These are phyloP conservation scores for Cryptosporidium canis DNA, from an alignment of 169 alveolate species.

Conservation along the genomic window DNA sequence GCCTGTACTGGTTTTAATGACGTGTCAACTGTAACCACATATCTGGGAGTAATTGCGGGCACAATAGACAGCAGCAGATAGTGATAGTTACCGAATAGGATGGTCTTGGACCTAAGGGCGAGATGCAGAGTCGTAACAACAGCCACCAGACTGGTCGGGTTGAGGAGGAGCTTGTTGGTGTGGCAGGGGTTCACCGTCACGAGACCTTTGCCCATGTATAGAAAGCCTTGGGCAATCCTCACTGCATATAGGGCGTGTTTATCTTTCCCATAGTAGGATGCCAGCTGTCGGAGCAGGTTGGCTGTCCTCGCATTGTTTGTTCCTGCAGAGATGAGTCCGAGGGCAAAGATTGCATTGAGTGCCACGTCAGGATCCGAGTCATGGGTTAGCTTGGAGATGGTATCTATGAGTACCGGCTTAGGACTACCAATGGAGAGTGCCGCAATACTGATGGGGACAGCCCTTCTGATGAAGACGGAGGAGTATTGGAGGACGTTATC, in stretches of 20 bases:
- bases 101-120: constrained; percentile 87
- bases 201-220: constrained; percentile 93
- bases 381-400: constrained; percentile 94
- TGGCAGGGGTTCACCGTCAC: constrained; percentile 94
- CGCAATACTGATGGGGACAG: constrained; percentile 98
- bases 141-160: constrained; percentile 94
- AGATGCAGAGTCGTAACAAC: constrained; percentile 89
- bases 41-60: constrained; percentile 91
- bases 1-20: constrained; percentile 89
- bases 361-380: constrained; percentile 96
- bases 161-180: constrained; percentile 93
- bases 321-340: constrained; percentile 97
- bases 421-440: constrained; percentile 94
- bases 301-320: constrained; percentile 96
- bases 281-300: constrained; percentile 93
- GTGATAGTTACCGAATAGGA: constrained; percentile 90
- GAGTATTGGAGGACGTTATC: constrained; percentile 93
- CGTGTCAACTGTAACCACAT: constrained; percentile 88
- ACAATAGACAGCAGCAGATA: constrained; percentile 92
- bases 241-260: constrained; percentile 94
- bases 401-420: constrained; percentile 85
- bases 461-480: constrained; percentile 90
- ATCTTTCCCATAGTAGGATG: constrained; percentile 92
- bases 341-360: constrained; percentile 93
- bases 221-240: constrained; percentile 92